Evolutionary conservation across 2,329 filamentous ascomycete species (phyloP), one percentile per base, ranked within the genome.

Genomic region (Ascomycota sp.): DNA sequence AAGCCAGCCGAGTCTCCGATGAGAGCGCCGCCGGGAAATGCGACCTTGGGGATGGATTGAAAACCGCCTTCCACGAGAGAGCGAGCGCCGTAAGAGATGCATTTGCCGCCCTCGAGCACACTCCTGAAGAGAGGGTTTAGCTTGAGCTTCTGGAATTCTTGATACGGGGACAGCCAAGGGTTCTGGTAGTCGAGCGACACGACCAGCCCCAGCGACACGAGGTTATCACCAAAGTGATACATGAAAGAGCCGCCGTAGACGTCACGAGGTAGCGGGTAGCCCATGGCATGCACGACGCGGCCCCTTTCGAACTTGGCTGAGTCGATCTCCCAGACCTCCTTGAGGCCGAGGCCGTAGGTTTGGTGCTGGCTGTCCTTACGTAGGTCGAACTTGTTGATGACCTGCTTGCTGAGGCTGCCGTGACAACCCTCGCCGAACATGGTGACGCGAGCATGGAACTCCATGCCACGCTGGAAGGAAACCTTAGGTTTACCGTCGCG

Each of bases 161-260:
- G 70, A 49, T 95, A 98, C 0, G 89, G 89, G 4, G 85, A 89
- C 32, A 95, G 56, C 82, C 86, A 98, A 0, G 89, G 89, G 54
- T 98, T 98, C 25, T 80, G 65, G 51, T 98, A 98, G 59, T 98
- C 89, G 31, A 98, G 65, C 17, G 85, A 85, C 23, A 91, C 79
- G 8, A 98, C 89, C 12, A 95, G 63, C 17, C 89, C 89, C 32
- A 98, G 64, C 40, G 75, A 83, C 35, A 98, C 86, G 43, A 95
- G 68, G 53, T 95, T 98, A 43, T 98, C 86, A 23, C 85, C 89
- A 52, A 95, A 98, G 53, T 98, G 89, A 48, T 98, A 98, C 80
- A 98, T 85, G 75, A 83, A 98, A n/a, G 80, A 83, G 39, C 89
- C 89, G 40, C 89, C 89, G 48, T 98, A 98, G 7, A 85, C 89